Percentiles rank a stretch among this genome's conserved stretches.
Evolutionary conservation across 495 filamentous ascomycete genomes (phyloP).

Genomic region (Hypoxylon cercidicola): DNA sequence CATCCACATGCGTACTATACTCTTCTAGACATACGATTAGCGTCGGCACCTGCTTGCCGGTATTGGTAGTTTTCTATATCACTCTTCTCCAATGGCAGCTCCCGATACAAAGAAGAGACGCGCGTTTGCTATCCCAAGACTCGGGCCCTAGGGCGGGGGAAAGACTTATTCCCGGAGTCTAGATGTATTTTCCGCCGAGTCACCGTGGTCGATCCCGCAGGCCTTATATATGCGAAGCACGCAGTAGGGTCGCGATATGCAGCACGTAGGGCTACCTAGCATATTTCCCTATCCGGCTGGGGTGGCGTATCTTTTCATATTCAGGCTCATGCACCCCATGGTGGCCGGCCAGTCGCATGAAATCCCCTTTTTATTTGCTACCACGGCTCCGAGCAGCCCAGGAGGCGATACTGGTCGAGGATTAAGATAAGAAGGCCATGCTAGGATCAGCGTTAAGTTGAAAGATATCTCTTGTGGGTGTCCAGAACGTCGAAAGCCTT

Average conservation of each 20-base stretch:
- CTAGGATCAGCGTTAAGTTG: conserved; percentile 22
- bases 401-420: conserved; percentile 12
- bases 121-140: conserved; percentile 33
- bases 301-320: conserved; percentile 12
- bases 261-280: conserved; percentile 39
- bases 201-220: conserved; percentile 30
- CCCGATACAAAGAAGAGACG: conserved; percentile 28
- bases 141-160: conserved; percentile 24
- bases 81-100: conserved; percentile 4
- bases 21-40: conserved; percentile 3
- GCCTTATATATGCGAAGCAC: conserved; percentile 34
- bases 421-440: conserved; percentile 23
- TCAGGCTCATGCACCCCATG: conserved; percentile 21
- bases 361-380: conserved; percentile 26
- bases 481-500: conserved; percentile 23
- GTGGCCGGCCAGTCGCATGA: conserved; percentile 25
- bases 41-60: conserved; percentile 7
- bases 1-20: not conserved
- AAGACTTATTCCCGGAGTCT: conserved; percentile 31
- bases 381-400: conserved; percentile 17
- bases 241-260: conserved; percentile 37
- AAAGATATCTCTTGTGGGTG: conserved; percentile 2
- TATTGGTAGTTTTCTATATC: conserved; percentile 4
- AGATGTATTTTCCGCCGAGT: conserved; percentile 27
- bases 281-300: conserved; percentile 33